Evolutionary conservation across 352 stramenopile species (phyloP).

Genomic region (Phytophthora crassamura): DNA sequence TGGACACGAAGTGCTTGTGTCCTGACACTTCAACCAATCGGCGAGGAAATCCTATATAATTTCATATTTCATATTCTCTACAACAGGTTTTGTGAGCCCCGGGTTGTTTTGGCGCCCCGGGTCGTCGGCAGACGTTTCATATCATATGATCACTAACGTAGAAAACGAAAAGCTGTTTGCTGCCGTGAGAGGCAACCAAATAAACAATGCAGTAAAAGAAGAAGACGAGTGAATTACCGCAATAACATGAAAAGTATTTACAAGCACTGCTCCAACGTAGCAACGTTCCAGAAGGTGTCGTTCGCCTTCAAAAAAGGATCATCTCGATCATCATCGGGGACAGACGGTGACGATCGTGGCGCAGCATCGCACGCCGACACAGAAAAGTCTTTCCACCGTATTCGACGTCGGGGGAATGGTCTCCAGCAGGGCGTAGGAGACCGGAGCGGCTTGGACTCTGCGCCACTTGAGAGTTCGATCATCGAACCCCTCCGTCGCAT

Average conservation of each 20-base stretch:
- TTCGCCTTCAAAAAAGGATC: background rate
- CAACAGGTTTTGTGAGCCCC: too few relatives aligned
- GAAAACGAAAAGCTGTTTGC: too few relatives aligned
- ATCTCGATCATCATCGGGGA: background rate
- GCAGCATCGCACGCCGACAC: background rate
- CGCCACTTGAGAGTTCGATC: background rate
- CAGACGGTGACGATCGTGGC: background rate
- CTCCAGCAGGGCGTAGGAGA: background rate
- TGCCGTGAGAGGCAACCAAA: too few relatives aligned
- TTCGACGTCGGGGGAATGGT: background rate
- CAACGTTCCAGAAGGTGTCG: background rate
- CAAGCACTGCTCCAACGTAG: constrained; percentile 1
- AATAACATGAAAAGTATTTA: background rate
- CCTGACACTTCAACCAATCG: too few relatives aligned
- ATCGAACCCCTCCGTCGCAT: background rate
- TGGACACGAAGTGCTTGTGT: too few relatives aligned
- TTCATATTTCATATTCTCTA: too few relatives aligned
- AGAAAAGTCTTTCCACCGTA: background rate
- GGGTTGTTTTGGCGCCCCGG: too few relatives aligned
- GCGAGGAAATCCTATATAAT: too few relatives aligned
- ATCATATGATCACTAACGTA: too few relatives aligned
- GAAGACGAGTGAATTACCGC: background rate
- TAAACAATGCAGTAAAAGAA: too few relatives aligned
- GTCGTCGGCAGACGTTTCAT: too few relatives aligned
- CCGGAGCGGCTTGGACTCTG: background rate